Conservation (phyloP, 164 flowering plant species). For the Berberis vulgaris region DNA sequence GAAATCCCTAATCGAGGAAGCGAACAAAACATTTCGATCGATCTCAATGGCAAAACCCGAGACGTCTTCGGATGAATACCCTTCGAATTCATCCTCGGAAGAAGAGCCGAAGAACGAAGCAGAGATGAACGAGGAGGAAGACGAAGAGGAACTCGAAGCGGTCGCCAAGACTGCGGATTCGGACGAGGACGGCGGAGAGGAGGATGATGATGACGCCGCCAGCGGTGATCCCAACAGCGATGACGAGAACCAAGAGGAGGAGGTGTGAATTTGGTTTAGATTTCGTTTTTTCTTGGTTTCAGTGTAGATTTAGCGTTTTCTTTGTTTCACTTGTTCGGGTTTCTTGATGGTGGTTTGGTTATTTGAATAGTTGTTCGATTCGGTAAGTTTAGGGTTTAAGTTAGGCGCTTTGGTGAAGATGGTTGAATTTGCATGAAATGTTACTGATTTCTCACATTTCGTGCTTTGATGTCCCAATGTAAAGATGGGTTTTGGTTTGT, state of each 20-base stretch:
- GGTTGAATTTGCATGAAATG: neutral
- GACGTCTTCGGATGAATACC: constrained; percentile 31
- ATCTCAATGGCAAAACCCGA: constrained; percentile 7
- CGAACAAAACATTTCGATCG: neutral
- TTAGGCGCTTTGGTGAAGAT: neutral
- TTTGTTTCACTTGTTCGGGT: neutral
- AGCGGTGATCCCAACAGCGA: constrained; percentile 28
- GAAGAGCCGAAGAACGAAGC: constrained; percentile 48
- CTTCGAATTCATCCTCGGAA: constrained; percentile 42
- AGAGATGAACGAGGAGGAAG: constrained; percentile 48
- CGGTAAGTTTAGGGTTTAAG: neutral
- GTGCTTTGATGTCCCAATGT: no score
- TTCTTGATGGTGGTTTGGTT: neutral
- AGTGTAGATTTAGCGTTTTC: neutral
- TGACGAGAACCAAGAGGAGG: constrained; percentile 37
- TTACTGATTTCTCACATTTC: no score
- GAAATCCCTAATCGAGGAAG: constrained; percentile 21
- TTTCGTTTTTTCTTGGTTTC: neutral
- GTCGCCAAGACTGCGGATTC: constrained; percentile 55
- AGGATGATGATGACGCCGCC: constrained; percentile 16
- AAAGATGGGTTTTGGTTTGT: neutral
- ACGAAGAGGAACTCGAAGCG: constrained; percentile 85
- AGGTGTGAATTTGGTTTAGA: neutral
- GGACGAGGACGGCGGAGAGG: constrained; percentile 45
- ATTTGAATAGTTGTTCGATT: neutral